phyloP scores from a whole-genome alignment of 2,329 filamentous ascomycete genomes.

The Ophiocordyceps polyrhachis-furcata region DNA sequence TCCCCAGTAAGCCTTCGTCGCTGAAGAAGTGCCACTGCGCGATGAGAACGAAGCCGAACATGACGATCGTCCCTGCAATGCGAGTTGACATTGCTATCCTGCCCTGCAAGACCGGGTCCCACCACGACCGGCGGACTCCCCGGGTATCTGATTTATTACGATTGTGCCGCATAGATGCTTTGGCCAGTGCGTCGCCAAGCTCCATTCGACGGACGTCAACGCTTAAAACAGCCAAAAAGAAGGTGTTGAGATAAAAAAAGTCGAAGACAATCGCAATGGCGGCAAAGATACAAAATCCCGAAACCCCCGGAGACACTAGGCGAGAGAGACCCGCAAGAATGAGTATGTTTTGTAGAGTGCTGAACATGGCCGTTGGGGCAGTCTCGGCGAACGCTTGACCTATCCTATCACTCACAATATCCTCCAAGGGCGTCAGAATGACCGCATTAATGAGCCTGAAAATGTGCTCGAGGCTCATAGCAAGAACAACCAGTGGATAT shows the following conservation, averaged over 20 bases:
- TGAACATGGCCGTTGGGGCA: conserved; percentile 48
- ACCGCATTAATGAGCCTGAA: conserved; percentile 64
- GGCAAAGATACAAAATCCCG: conserved; percentile 59
- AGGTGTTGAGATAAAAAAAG: conserved; percentile 60
- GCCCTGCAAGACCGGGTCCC: conserved; percentile 43
- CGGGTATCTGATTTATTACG: conserved; percentile 8
- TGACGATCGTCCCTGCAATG: conserved; percentile 55
- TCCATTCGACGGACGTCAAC: conserved; percentile 63
- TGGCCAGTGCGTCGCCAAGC: conserved; percentile 51
- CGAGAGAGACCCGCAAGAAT: conserved; percentile 48
- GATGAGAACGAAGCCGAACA: conserved; percentile 52
- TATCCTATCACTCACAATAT: conserved; percentile 49
- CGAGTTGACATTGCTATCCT: conserved; percentile 50
- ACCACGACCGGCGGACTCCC: conserved; percentile 23
- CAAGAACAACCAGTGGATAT: conserved; percentile 60
- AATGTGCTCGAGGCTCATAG: conserved; percentile 63
- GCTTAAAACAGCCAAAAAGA: conserved; percentile 62
- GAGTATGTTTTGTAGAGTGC: conserved; percentile 48
- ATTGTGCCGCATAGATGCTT: conserved; percentile 26
- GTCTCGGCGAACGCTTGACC: conserved; percentile 58
- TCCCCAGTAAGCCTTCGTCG: conserved; percentile 24
- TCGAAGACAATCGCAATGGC: conserved; percentile 60
- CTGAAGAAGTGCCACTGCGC: conserved; percentile 67
- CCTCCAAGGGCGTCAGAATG: conserved; percentile 49
- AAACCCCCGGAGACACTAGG: conserved; percentile 49